Percentiles rank a stretch among this genome's conserved stretches.
Conservation (phyloP, 192 early-diverging fungal species). For the Linnemannia hyalina region DNA sequence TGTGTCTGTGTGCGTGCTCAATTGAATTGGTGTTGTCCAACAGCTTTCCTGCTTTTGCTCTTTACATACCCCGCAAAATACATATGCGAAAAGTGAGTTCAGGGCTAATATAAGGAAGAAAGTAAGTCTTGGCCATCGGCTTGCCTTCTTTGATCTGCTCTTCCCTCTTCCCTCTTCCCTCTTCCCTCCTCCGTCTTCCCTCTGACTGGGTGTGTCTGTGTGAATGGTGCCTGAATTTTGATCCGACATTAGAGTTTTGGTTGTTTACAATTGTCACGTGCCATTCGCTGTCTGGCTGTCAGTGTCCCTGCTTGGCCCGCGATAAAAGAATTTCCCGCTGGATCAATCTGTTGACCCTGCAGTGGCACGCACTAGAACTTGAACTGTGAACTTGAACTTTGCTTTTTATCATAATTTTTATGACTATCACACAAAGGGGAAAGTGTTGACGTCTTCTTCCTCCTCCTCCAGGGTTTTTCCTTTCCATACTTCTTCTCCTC, state of each 20-base stretch:
- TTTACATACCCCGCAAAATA: neutral
- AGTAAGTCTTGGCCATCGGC: neutral
- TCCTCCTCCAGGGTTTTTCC: neutral
- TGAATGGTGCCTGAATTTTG: neutral
- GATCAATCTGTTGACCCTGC: neutral
- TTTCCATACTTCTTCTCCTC: neutral
- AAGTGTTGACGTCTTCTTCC: neutral
- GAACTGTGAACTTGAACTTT: too few relatives aligned
- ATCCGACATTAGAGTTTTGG: neutral
- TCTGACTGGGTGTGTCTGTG: too few relatives aligned
- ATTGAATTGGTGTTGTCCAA: too few relatives aligned
- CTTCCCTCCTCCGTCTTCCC: too few relatives aligned
- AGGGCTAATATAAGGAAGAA: too few relatives aligned
- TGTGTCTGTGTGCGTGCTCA: too few relatives aligned
- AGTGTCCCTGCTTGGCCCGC: neutral
- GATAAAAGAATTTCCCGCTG: neutral
- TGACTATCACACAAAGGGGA: neutral
- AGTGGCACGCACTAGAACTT: too few relatives aligned
- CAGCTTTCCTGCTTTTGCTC: neutral
- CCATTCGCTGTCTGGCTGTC: neutral
- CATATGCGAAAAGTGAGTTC: neutral
- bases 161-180: neutral
- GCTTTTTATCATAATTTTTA: too few relatives aligned
- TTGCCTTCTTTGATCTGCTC: neutral
- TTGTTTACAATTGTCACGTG: slow-evolving; percentile 3